Conservation (phyloP, 1,284 basidiomycete genomes). For the Ustilago shanxiensis region DNA sequence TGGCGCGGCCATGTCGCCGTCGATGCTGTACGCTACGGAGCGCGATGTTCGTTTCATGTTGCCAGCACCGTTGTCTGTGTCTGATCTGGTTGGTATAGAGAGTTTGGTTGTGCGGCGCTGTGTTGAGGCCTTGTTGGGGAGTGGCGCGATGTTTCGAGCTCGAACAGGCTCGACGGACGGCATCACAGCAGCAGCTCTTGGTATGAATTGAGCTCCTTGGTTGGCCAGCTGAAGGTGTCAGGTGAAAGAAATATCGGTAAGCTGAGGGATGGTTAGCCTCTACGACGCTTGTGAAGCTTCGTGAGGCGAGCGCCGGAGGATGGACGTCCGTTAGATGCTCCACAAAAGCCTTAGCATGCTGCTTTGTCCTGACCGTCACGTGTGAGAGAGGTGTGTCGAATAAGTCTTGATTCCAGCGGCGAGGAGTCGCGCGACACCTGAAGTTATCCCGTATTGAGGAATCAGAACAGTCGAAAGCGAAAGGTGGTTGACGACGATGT, state of each 20-base stretch:
- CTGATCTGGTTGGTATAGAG: not conserved
- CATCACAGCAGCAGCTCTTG: slow-evolving; percentile 39
- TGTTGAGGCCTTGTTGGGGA: slow-evolving; percentile 14
- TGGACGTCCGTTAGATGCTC: slow-evolving; percentile 1
- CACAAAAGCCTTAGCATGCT: slow-evolving; percentile 12
- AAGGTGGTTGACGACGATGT: not conserved
- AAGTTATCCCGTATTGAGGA: not conserved
- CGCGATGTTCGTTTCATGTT: slow-evolving; percentile 36
- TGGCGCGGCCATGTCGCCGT: slow-evolving; percentile 9
- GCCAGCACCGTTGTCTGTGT: not conserved
- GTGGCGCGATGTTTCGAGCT: slow-evolving; percentile 36
- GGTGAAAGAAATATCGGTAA: not conserved
- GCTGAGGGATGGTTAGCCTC: not conserved
- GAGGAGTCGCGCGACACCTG: not conserved
- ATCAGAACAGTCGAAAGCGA: not conserved
- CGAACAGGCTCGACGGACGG: slow-evolving; percentile 43
- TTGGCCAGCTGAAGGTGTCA: not conserved
- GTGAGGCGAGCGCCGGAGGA: slow-evolving; percentile 14
- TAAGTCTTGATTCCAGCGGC: not conserved
- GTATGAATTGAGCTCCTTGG: slow-evolving; percentile 3
- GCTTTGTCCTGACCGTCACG: not conserved
- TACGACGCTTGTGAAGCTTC: not conserved
- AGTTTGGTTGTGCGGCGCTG: slow-evolving; percentile 6
- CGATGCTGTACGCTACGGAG: slow-evolving; percentile 18
- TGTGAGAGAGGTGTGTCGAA: not conserved